These are phyloP conservation scores for Tuber microsphaerosporum DNA, from an alignment of 495 filamentous ascomycete species.

Conservation along the genomic window DNA sequence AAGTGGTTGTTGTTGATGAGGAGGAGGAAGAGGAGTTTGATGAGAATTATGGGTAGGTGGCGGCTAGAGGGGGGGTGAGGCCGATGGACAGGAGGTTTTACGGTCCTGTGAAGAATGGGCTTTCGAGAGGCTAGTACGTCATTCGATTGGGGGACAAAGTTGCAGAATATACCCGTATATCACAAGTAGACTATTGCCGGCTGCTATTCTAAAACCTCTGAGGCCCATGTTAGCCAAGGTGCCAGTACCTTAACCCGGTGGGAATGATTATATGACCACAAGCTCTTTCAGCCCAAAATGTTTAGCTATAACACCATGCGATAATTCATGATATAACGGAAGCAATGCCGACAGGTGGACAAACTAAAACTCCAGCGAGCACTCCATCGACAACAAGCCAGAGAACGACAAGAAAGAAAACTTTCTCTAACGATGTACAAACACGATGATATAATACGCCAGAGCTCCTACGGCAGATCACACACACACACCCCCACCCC, in stretches of 20 bases:
- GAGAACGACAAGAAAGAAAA: too few relatives aligned
- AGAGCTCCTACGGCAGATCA: too few relatives aligned
- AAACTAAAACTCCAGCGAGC: too few relatives aligned
- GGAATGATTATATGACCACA: not conserved
- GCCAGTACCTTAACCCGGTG: not conserved
- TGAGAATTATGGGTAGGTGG: slow-evolving; percentile 61
- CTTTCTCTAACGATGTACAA: too few relatives aligned
- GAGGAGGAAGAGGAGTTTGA: slow-evolving; percentile 59
- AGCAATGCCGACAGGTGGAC: too few relatives aligned
- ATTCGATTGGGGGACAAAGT: not conserved
- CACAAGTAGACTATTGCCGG: not conserved
- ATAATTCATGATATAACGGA: too few relatives aligned
- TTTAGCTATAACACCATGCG: not conserved
- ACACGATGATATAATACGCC: too few relatives aligned
- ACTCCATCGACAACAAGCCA: too few relatives aligned
- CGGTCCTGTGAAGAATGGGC: not conserved
- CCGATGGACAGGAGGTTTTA: not conserved
- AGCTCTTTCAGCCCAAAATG: not conserved
- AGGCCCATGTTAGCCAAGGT: not conserved
- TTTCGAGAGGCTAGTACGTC: not conserved
- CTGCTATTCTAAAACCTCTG: not conserved
- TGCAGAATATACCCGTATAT: not conserved
- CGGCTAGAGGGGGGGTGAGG: not conserved
- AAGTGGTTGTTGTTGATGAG: slow-evolving; percentile 50
- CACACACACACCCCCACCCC: too few relatives aligned